Base-by-base conservation (phyloP, 768 basidiomycete species). In the Royoungia palumana region DNA sequence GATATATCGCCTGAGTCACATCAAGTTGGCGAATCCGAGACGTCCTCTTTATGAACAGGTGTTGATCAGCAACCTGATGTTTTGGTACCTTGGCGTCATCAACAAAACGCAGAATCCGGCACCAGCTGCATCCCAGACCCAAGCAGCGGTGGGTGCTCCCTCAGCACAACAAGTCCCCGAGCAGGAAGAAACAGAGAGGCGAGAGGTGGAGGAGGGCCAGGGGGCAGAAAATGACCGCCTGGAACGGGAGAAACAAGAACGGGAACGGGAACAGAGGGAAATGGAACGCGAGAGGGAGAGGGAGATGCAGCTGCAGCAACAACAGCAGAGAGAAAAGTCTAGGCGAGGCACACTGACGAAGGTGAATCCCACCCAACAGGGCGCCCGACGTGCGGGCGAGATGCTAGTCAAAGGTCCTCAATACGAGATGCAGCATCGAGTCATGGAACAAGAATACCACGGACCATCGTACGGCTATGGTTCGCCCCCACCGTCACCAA, bases 71-170 rank as follows among this genome's bases (percentile, higher is more conserved):
- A 93, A 93, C 64, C 73, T 93, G 60, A 96, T 95, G 92, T 98
- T 99, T 76, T 99, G 96, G 96, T 99, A 98, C 66, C 78, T 99
- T 32, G 92, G 94, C 12, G 85, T 97, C 57, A 98, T 97, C 71
- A 96, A 97, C 70, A 94, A 95, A 70, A 81, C 90, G 17, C 86
- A 85, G 60, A 78, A 62, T 44, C 72, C 76, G 13, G 64, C 72
- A 12, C 41, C 66, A 32, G 71, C 74, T 5, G 59, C 69, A 5
- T 37, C 67, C 7, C 57, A 75, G 34, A 55, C 70, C 30, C 69
- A 70, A 64, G 59, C 38, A 20, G 27, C 62, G 42, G 38, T 37
- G 45, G 57, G 22, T 51, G 37, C 55, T 16, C n/a, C 35, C 24
- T 64, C 63, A 12, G 57, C 56, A 9, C 67, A 69, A 34, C 62